phyloP scores from a whole-genome alignment of 768 basidiomycete species.

The Phaeotremella fagi region DNA sequence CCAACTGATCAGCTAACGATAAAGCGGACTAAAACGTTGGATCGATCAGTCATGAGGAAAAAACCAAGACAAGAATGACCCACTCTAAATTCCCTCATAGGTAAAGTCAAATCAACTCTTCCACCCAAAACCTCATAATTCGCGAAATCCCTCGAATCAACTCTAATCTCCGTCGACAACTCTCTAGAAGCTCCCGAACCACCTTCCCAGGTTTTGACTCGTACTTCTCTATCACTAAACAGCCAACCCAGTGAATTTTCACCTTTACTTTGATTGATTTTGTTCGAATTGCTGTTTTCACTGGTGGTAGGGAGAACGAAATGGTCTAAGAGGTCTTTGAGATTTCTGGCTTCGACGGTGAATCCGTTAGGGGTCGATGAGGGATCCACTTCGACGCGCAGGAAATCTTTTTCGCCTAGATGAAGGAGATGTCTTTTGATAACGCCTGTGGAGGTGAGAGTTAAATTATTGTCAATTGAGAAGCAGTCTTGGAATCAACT shows the following conservation, averaged over 20 bases:
- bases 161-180: conserved; percentile 43
- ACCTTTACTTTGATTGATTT: background rate
- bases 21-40: conserved; percentile 34
- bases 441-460: no score
- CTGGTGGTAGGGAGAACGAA: conserved; percentile 24
- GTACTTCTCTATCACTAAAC: conserved; percentile 37
- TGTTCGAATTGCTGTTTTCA: background rate
- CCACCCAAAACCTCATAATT: conserved; percentile 34
- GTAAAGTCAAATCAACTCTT: conserved; percentile 41
- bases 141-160: conserved; percentile 39
- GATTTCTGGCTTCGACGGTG: conserved; percentile 30
- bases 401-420: conserved; percentile 36
- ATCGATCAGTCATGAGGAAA: background rate
- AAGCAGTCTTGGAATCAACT: no score
- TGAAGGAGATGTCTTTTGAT: conserved; percentile 46
- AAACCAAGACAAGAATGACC: conserved; percentile 7
- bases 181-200: conserved; percentile 14
- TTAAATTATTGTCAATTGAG: no score
- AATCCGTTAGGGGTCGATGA: conserved; percentile 37
- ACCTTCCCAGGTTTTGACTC: conserved; percentile 44
- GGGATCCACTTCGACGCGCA: conserved; percentile 42
- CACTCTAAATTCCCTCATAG: conserved; percentile 47
- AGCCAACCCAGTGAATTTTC: conserved; percentile 46
- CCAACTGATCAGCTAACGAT: conserved; percentile 38
- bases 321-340: conserved; percentile 46